Percentiles rank a stretch among this genome's conserved stretches.
phyloP scores from a whole-genome alignment of 805 yeast species.

The Saccharomycodes ludwigii region DNA sequence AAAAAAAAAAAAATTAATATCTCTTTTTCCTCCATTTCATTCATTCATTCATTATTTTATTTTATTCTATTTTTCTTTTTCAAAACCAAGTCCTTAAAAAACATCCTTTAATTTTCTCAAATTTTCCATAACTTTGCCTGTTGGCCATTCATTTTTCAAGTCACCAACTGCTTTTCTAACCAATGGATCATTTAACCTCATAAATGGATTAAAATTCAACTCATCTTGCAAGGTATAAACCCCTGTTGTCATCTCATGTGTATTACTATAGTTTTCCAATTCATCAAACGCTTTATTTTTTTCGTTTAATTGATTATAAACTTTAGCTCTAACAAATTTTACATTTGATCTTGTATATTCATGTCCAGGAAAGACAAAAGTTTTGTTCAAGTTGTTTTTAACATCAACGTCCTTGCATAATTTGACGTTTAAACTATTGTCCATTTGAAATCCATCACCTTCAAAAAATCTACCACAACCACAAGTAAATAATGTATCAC shows the following conservation, averaged over 20 bases:
- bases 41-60: conserved; percentile 1
- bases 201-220: conserved; percentile 73
- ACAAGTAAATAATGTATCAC: conserved; percentile 86
- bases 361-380: conserved; percentile 85
- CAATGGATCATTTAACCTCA: conserved; percentile 57
- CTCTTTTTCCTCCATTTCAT: too few relatives aligned
- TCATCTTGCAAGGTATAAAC: conserved; percentile 77
- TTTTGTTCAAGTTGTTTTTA: conserved; percentile 23
- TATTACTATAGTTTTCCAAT: conserved; percentile 38
- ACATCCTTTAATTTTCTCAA: conserved; percentile 70
- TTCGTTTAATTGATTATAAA: conserved; percentile 29
- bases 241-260: conserved; percentile 74
- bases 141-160: conserved; percentile 21
- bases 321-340: conserved; percentile 57
- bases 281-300: conserved; percentile 34
- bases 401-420: conserved; percentile 47
- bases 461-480: conserved; percentile 98
- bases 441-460: conserved; percentile 78
- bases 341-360: conserved; percentile 84
- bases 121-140: conserved; percentile 51
- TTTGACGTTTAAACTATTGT: conserved; percentile 43
- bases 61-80: too few relatives aligned
- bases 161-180: conserved; percentile 50
- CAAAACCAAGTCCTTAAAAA: conserved; percentile 19
- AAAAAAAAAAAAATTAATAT: too few relatives aligned